Evolutionary conservation across 441 rosid genomes (phyloP), one percentile per base, ranked within the genome.

Genomic region (Erysimum pusillum): DNA sequence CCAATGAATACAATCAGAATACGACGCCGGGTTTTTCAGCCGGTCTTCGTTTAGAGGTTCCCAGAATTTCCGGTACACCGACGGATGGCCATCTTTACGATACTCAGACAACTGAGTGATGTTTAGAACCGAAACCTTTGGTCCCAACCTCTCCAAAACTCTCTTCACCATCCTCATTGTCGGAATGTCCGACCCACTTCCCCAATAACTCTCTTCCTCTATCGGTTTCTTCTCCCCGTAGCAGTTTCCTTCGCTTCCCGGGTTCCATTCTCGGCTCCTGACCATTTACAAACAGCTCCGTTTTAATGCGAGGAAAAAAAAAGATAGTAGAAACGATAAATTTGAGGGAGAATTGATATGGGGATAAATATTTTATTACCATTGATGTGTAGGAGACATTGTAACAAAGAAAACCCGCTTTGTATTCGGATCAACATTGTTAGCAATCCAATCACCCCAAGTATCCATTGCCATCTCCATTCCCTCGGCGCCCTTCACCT

Each of bases 1-100:
- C 98, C 98, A 91, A 51, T 95, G 99, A 60, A 81, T 93, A 85
- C 98, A 95, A 72, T 95, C 99, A 2, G 99, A 93, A 85, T 87
- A 93, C 42, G 84, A 79, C 0, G 86, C 52, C 0, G 99, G 99
- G 13, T 91, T 85, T 5, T 84, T 69, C 72, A 90, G 71, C 72
- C 88, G 90, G 61, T 85, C 80, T 2, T 91, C 76, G 67, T 80
- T 89, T 56, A 90, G 49, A 31, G 91, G 79, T 85, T 95, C 99
- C 97, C 96, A 93, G 77, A 95, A 93, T 87, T 95, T 95, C 63
- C 98, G 80, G 82, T 95, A 91, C 22, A 95, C 87, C 0, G 99
- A 91, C 2, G 97, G 97, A 80, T 95, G 99, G 4, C 95, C 97
- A 15, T 95, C 99, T 85, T 91, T 93, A 36, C 97, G 83, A 71